Evolutionary conservation across 345 rosid species (phyloP), one percentile per base, ranked within the genome.

Genomic region (Ceriops decandra): DNA sequence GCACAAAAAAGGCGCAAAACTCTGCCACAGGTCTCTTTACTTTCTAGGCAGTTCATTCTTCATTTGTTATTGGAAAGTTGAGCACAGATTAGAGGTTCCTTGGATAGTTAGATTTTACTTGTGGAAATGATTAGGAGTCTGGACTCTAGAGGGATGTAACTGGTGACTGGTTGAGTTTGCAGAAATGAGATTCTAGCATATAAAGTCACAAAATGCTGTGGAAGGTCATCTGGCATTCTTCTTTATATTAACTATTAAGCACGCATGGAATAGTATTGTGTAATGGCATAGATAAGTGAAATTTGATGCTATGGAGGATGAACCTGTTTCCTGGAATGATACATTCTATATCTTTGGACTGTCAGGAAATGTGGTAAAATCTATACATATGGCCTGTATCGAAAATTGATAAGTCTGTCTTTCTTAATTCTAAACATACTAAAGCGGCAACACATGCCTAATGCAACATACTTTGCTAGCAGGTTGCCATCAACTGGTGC

Each of bases 401-500:
- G 3, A 54, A 27, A 54, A 3, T 27, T 54, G 24, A 24, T 24
- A 22, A n/a, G 15, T 26, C 27, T 13, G 8, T 54, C 58, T n/a
- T 7, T 54, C 27, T 21, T 26, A 26, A 53, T 20, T 1, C 6
- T 53, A 20, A 53, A n/a, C 28, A 7, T 24, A 9, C 30, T 8
- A 54, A 54, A 54, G 28, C 24, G 24, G 30, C 59, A 54, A 21
- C 5, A 54, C 28, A 21, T 31, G 5, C 20, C 22, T 75, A 26
- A 62, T 56, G 57, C 51, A 10, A 42, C 26, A 26, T 7, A 56
- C 32, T 70, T 8, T 9, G 4, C 42, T 69, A 19, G 64, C 66
- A 93, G 96, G 91, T 93, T 13, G 97, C 98, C 20, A 83, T 93
- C 74, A 89, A 93, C 81, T 89, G 97, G 97, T 93, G 97, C 85